Conservation (phyloP, 495 filamentous ascomycete genomes). For the Penicillium coffeae region DNA sequence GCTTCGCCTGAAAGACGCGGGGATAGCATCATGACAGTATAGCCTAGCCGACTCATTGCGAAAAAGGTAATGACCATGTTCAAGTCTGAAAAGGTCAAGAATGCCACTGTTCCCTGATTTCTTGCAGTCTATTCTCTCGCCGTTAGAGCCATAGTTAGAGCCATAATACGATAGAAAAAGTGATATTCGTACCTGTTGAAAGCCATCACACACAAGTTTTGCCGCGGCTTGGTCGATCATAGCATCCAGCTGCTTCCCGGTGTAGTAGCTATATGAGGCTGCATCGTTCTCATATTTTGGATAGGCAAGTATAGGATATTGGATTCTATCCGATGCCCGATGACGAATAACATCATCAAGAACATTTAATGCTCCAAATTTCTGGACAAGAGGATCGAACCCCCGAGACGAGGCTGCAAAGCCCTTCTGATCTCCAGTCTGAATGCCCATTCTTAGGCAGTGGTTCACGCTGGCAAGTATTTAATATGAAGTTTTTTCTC, state of each 20-base stretch:
- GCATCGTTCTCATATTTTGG: constrained; percentile 33
- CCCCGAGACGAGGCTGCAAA: constrained; percentile 7
- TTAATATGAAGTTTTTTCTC: too few species aligned
- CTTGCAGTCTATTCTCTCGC: constrained; percentile 16
- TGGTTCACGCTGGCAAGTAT: neutral
- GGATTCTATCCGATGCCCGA: constrained; percentile 45
- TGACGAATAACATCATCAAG: constrained; percentile 49
- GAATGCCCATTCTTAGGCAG: constrained; percentile 26
- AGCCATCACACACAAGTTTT: constrained; percentile 35
- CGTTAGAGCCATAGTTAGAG: neutral
- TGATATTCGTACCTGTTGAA: constrained; percentile 26
- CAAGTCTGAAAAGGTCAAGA: constrained; percentile 53
- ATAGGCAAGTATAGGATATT: constrained; percentile 51
- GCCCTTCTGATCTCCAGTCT: constrained; percentile 14
- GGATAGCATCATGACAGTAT: constrained; percentile 56
- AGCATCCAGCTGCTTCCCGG: constrained; percentile 48
- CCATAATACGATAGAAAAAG: neutral
- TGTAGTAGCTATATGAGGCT: constrained; percentile 49
- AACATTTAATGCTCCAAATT: constrained; percentile 35
- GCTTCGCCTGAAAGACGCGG: constrained; percentile 51
- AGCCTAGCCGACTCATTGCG: constrained; percentile 55
- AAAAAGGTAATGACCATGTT: constrained; percentile 55
- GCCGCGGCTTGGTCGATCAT: constrained; percentile 48
- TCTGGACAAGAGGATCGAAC: constrained; percentile 19
- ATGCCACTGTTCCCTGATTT: constrained; percentile 41